Conservation (phyloP, 1,284 basidiomycete genomes). For the Coniferiporia sulphurascens region DNA sequence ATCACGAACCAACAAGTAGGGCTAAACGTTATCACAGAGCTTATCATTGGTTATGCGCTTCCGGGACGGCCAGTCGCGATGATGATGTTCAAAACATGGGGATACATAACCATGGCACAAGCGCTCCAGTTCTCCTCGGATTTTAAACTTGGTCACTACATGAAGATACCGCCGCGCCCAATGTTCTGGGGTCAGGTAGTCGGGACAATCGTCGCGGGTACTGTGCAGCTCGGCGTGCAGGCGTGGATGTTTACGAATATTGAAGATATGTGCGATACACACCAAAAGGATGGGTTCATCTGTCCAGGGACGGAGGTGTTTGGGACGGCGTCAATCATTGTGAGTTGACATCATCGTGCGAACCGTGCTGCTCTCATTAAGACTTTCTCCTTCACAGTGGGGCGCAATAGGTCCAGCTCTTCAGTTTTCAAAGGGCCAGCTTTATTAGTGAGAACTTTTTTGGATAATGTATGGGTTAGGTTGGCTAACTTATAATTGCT, state of each 20-base stretch:
- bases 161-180: slow-evolving; percentile 29
- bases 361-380: no score
- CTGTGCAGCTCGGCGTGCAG: slow-evolving; percentile 31
- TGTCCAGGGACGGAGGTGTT: slow-evolving; percentile 41
- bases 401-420: slow-evolving; percentile 38
- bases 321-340: slow-evolving; percentile 25
- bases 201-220: slow-evolving; percentile 33
- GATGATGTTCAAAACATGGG: slow-evolving; percentile 40
- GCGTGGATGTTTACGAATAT: slow-evolving; percentile 35
- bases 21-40: slow-evolving; percentile 28
- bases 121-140: slow-evolving; percentile 33
- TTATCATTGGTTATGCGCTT: slow-evolving; percentile 30
- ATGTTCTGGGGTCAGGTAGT: slow-evolving; percentile 36
- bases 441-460: slow-evolving; percentile 29
- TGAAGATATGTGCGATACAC: slow-evolving; percentile 18
- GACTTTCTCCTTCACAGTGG: slow-evolving; percentile 25
- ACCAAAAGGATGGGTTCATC: slow-evolving; percentile 32
- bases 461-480: no score
- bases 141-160: slow-evolving; percentile 30
- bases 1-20: slow-evolving; percentile 38
- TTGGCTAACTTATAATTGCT: background rate
- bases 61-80: slow-evolving; percentile 39
- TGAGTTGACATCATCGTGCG: background rate
- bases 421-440: slow-evolving; percentile 37
- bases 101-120: slow-evolving; percentile 34